Percentiles rank a stretch among this genome's conserved stretches.
phyloP scores from a whole-genome alignment of 495 filamentous ascomycete genomes.

The Cercophora sp. region DNA sequence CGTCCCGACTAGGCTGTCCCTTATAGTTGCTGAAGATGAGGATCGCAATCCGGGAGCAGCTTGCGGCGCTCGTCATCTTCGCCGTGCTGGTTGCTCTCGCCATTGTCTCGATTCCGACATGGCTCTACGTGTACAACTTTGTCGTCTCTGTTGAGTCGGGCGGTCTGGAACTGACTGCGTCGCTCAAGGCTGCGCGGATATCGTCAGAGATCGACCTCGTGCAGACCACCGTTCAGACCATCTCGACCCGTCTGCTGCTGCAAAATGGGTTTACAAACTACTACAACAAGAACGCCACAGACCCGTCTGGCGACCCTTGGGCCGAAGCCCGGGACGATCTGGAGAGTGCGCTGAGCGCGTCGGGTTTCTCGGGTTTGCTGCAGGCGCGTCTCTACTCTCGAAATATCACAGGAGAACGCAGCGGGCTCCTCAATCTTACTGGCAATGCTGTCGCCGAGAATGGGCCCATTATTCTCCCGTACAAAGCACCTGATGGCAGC shows the following conservation, averaged over 20 bases:
- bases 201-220: conserved; percentile 70
- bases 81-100: conserved; percentile 64
- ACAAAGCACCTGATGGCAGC: conserved; percentile 52
- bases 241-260: conserved; percentile 63
- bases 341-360: conserved; percentile 53
- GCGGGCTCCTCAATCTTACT: conserved; percentile 61
- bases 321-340: conserved; percentile 52
- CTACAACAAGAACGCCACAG: conserved; percentile 50
- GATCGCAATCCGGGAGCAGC: conserved; percentile 78
- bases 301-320: conserved; percentile 47
- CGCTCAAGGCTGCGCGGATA: conserved; percentile 78
- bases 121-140: conserved; percentile 73
- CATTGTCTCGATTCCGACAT: conserved; percentile 46
- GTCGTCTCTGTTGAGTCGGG: conserved; percentile 57
- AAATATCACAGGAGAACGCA: conserved; percentile 50
- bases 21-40: conserved; percentile 58
- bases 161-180: conserved; percentile 71
- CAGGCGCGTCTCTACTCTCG: conserved; percentile 66
- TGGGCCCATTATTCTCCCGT: conserved; percentile 52
- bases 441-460: conserved; percentile 22
- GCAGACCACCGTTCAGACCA: conserved; percentile 62
- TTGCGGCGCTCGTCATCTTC: conserved; percentile 68
- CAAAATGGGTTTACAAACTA: conserved; percentile 60
- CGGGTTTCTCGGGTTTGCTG: conserved; percentile 51
- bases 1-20: conserved; percentile 18